These are phyloP conservation scores for Coccomyxa subellipsoidea DNA, from an alignment of 163 green algal species.

Conservation along the genomic window DNA sequence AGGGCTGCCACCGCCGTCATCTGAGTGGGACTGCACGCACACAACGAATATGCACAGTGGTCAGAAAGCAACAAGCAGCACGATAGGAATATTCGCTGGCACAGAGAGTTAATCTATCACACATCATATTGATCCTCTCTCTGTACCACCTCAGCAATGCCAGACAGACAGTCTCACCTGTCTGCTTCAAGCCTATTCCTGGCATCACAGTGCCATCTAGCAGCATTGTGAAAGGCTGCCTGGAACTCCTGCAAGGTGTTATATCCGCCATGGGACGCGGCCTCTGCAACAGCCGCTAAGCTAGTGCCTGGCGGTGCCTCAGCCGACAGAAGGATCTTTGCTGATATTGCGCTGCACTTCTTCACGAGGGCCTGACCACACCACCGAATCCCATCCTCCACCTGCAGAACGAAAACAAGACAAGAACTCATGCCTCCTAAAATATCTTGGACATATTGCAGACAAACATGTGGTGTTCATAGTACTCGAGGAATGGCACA, in stretches of 20 bases:
- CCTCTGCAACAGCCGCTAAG: not conserved
- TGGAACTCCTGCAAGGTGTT: not conserved
- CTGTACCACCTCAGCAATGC: too few relatives aligned
- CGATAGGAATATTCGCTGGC: too few relatives aligned
- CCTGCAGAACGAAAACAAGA: not conserved
- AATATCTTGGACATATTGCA: not conserved
- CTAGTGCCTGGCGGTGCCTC: not conserved
- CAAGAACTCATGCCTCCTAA: not conserved
- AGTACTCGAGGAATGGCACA: not conserved
- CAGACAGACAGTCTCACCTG: too few relatives aligned
- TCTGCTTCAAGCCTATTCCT: not conserved
- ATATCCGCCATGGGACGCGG: not conserved
- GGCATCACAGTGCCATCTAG: not conserved
- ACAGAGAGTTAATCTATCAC: too few relatives aligned
- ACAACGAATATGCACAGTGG: not conserved
- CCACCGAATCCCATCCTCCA: not conserved
- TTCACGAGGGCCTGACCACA: not conserved
- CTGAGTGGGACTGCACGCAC: not conserved
- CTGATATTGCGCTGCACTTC: not conserved
- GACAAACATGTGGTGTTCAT: not conserved
- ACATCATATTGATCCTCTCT: too few relatives aligned
- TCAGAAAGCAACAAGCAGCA: too few relatives aligned
- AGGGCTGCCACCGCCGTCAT: not conserved
- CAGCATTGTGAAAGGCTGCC: not conserved
- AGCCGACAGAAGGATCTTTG: not conserved